A percentile compares a stretch with the other conserved stretches of the same genome.
phyloP scores from a whole-genome alignment of 352 stramenopile genomes.

The Phytophthora sansomeana region DNA sequence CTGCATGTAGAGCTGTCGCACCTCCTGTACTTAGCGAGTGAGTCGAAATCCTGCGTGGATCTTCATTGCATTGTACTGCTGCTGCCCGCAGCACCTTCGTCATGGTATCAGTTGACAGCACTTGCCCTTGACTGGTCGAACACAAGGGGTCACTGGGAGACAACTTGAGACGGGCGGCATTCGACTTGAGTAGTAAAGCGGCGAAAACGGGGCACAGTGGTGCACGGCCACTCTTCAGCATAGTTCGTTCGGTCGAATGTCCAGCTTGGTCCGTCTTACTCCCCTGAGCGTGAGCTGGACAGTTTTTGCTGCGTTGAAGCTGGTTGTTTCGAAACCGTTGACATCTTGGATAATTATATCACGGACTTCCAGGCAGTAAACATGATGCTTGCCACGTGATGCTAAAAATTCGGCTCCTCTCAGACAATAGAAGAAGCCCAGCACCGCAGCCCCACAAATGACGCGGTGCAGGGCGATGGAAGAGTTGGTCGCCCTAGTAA shows the following conservation, averaged over 20 bases:
- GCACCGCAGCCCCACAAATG: constrained; percentile 20
- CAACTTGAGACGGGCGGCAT: constrained; percentile 3
- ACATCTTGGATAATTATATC: constrained; percentile 4
- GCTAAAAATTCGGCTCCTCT: constrained; percentile 12
- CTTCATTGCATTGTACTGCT: not conserved
- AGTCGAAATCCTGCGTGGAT: constrained; percentile 7
- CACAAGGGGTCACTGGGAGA: not conserved
- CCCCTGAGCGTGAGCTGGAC: constrained; percentile 2
- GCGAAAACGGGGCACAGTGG: constrained; percentile 10
- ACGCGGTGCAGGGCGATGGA: constrained; percentile 15
- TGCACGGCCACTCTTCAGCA: constrained; percentile 14
- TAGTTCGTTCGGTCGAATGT: not conserved
- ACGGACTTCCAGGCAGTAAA: constrained; percentile 14
- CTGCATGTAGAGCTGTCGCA: not conserved
- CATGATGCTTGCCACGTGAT: not conserved
- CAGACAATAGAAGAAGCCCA: constrained; percentile 22
- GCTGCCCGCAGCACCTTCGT: constrained; percentile 16
- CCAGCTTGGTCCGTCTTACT: constrained; percentile 14
- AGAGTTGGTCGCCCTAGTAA: constrained; percentile 1
- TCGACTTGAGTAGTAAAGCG: constrained; percentile 5
- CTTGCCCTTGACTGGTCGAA: not conserved
- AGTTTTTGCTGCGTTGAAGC: constrained; percentile 1
- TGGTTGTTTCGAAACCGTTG: not conserved
- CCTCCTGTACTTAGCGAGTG: constrained; percentile 15
- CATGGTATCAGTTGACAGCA: constrained; percentile 13